These are phyloP conservation scores for Mucor piriformis DNA, from an alignment of 371 early-diverging fungal genomes.

Conservation along the genomic window DNA sequence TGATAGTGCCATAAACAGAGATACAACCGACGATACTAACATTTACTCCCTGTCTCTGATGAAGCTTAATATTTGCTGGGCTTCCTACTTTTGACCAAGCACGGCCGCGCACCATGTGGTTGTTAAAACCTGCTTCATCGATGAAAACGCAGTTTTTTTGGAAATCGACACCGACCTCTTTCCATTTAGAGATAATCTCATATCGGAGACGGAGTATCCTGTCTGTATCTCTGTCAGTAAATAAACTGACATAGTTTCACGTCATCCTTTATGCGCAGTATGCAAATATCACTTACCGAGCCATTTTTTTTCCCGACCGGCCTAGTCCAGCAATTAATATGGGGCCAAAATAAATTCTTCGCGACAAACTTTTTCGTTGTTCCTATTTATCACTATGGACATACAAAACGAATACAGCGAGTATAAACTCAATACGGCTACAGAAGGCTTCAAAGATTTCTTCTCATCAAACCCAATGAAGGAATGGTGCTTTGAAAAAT, in stretches of 20 bases:
- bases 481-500: slow-evolving; percentile 4
- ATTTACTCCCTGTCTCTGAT: slow-evolving; percentile 4
- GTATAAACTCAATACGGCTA: not conserved
- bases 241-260: not conserved
- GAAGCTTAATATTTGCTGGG: slow-evolving; percentile 6
- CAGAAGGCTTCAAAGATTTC: slow-evolving; percentile 1
- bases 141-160: slow-evolving; percentile 17
- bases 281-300: too few species aligned
- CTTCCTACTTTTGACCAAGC: slow-evolving; percentile 15
- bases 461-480: slow-evolving; percentile 3
- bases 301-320: too few species aligned
- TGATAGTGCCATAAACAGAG: slow-evolving; percentile 10
- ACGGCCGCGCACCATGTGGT: slow-evolving; percentile 12
- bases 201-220: slow-evolving; percentile 13
- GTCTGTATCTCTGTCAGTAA: slow-evolving; percentile 4
- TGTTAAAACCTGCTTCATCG: slow-evolving; percentile 14
- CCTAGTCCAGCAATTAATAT: too few species aligned
- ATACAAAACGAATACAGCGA: slow-evolving; percentile 3
- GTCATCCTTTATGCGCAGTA: not conserved
- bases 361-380: slow-evolving; percentile 4
- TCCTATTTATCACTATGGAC: not conserved
- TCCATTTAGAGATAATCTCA: slow-evolving; percentile 10
- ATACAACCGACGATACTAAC: slow-evolving; percentile 18
- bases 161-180: slow-evolving; percentile 9
- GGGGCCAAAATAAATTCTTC: not conserved